Conservation (phyloP, 78 protist species). For the Monocercomonoides exilis region DNA sequence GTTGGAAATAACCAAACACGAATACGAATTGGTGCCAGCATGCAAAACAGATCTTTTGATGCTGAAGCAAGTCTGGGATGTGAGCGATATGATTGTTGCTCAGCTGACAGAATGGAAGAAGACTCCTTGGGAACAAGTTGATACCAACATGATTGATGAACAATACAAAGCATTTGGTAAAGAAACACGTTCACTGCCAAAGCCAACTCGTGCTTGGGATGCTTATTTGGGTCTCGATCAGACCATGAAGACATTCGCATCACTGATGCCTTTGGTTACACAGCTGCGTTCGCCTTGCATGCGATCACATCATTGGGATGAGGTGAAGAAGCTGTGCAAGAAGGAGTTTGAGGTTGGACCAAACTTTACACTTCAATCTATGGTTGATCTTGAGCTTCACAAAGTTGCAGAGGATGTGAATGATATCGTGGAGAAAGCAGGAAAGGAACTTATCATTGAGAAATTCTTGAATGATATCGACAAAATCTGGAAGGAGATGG, state of each 20-base stretch:
- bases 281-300: constrained; percentile 59
- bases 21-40: constrained; percentile 9
- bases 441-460: constrained; percentile 43
- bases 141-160: constrained; percentile 46
- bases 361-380: constrained; percentile 41
- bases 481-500: constrained; percentile 22
- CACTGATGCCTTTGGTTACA: constrained; percentile 51
- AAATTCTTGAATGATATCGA: constrained; percentile 8
- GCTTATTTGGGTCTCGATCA: constrained; percentile 44
- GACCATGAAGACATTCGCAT: constrained; percentile 37
- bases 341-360: constrained; percentile 26
- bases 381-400: constrained; percentile 54
- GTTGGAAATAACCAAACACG: constrained; percentile 35
- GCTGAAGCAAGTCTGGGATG: constrained; percentile 63
- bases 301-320: constrained; percentile 76
- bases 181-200: constrained; percentile 10
- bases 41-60: constrained; percentile 24
- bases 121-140: constrained; percentile 48
- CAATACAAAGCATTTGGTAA: constrained; percentile 30
- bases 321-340: constrained; percentile 47
- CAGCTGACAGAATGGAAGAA: constrained; percentile 23
- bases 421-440: constrained; percentile 37
- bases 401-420: constrained; percentile 48
- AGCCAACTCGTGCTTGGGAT: constrained; percentile 30
- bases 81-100: constrained; percentile 2